These are phyloP conservation scores for Entonaema liquescens DNA, from an alignment of 495 filamentous ascomycete genomes.

Conservation along the genomic window DNA sequence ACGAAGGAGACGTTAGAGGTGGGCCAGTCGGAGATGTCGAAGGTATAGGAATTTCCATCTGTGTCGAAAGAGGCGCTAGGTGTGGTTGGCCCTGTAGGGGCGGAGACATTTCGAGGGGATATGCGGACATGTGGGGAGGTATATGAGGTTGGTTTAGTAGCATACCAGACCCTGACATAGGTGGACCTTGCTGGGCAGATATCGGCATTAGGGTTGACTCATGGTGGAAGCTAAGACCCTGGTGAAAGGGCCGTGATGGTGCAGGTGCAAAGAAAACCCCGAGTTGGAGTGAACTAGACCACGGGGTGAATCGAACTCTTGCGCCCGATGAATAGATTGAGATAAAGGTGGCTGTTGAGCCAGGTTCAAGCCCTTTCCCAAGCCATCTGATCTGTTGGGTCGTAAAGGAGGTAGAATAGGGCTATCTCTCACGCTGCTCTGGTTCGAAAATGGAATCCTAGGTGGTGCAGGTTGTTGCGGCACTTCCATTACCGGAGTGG, in stretches of 20 bases:
- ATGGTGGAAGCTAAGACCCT: constrained; percentile 47
- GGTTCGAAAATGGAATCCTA: constrained; percentile 40
- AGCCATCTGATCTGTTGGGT: constrained; percentile 38
- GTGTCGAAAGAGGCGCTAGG: constrained; percentile 27
- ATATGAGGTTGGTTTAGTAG: constrained; percentile 20
- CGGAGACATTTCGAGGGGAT: constrained; percentile 40
- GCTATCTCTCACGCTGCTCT: constrained; percentile 25
- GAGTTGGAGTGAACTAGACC: constrained; percentile 51
- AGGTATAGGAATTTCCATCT: constrained; percentile 40
- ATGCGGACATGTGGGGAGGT: constrained; percentile 29
- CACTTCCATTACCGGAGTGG: constrained; percentile 22
- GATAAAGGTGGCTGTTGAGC: constrained; percentile 27
- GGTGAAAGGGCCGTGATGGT: constrained; percentile 53
- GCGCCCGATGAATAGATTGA: constrained; percentile 16
- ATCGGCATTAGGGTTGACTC: constrained; percentile 39
- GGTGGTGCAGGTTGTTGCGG: constrained; percentile 18
- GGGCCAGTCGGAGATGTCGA: constrained; percentile 40
- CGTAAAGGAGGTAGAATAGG: constrained; percentile 52
- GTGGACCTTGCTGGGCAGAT: constrained; percentile 23
- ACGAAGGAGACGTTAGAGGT: constrained; percentile 32
- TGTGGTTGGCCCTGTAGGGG: constrained; percentile 30
- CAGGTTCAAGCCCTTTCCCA: constrained; percentile 35
- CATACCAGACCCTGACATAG: constrained; percentile 19
- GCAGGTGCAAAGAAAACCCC: constrained; percentile 49
- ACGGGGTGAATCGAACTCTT: constrained; percentile 40